Base-by-base conservation (phyloP, 345 rosid species). In the Litchi chinensis region DNA sequence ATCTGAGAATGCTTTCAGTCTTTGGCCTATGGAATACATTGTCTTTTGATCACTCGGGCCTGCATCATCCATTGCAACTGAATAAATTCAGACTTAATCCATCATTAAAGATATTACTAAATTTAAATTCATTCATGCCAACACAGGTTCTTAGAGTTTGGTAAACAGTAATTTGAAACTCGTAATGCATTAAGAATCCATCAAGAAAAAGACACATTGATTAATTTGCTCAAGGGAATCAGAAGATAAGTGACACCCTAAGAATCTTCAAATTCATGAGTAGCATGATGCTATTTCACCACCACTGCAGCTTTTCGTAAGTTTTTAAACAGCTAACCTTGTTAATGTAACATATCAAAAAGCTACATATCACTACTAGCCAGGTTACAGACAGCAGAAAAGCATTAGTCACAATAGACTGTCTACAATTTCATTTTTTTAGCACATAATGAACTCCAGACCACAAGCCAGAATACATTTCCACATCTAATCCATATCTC, bases 1-100 rank as follows among this genome's bases (percentile, higher is more conserved):
- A 79, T 90, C 97, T 16, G 93, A 85, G 86, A 92, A 93, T 74
- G 73, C 83, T 82, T 89, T 89, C 68, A 93, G 88, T 77, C 82
- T 85, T 21, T 84, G 86, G 79, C 74, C 78, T 9, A 95, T 79
- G 26, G 92, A 80, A 86, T 88, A 92, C 69, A 79, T 66, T 24
- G 83, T 84, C 70, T 77, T 71, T 32, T 64, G 80, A 68, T 78
- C 89, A 28, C 40, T 80, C 80, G 79, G 82, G 77, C 54, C 89
- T 68, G 76, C 64, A 82, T 65, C 44, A 74, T 76, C 87, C 84
- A 85, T 73, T 8, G 50, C 22, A 22, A 79, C 60, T 15, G 71
- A 52, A 71, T 48, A 69, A 54, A 65, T 59, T 84, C 76, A 79
- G 64, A 75, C 18, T 56, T 50, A 56, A 28, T 60, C 39, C 24